Conservation (phyloP, 164 flowering plant species). For the Kalanchoe fedtschenkoi region DNA sequence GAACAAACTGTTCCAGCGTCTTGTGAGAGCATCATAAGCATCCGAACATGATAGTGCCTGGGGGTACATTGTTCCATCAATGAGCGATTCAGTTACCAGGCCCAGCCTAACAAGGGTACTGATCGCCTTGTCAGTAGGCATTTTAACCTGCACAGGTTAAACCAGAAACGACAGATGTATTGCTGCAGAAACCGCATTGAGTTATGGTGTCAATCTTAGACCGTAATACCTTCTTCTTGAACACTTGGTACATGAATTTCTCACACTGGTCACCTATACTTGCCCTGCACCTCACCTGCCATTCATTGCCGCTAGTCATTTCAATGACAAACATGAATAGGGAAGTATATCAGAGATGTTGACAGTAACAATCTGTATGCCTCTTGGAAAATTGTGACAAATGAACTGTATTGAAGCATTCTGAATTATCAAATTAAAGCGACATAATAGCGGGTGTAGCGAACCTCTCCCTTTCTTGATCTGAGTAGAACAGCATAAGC, state of each 20-base stretch:
- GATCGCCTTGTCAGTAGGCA: slow-evolving; percentile 72
- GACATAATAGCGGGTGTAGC: slow-evolving; percentile 3
- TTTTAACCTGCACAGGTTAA: slow-evolving; percentile 55
- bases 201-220: background rate
- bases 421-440: background rate
- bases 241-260: slow-evolving; percentile 50
- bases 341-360: background rate
- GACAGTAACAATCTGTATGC: background rate
- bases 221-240: slow-evolving; percentile 49
- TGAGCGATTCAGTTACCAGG: slow-evolving; percentile 34
- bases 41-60: slow-evolving; percentile 48
- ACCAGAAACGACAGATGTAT: too few species aligned
- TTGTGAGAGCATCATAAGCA: slow-evolving; percentile 47
- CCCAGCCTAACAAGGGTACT: slow-evolving; percentile 63
- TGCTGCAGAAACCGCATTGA: background rate
- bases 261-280: slow-evolving; percentile 57
- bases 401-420: background rate
- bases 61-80: slow-evolving; percentile 28
- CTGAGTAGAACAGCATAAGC: slow-evolving; percentile 68
- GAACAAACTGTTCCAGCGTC: slow-evolving; percentile 63
- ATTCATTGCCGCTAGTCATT: background rate
- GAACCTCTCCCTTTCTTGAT: slow-evolving; percentile 44
- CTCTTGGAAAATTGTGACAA: background rate
- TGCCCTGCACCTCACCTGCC: slow-evolving; percentile 32
- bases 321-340: background rate